Conservation (phyloP, 305 asterid genomes). For the Fraxinus floribunda region DNA sequence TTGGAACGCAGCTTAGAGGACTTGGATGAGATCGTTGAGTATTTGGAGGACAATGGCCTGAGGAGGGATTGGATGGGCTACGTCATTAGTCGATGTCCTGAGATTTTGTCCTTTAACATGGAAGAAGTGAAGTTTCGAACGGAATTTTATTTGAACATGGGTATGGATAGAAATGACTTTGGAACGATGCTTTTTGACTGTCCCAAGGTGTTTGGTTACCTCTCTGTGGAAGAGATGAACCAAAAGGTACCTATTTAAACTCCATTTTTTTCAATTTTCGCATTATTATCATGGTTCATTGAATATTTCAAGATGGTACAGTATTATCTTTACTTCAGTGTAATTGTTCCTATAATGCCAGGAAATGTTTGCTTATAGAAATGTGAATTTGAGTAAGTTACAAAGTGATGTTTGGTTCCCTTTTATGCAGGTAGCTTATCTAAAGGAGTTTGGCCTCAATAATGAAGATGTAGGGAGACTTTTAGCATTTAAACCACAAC, state of each 20-base stretch:
- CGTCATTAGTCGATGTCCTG: constrained; percentile 80
- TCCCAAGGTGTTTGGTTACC: constrained; percentile 83
- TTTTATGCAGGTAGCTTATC: constrained; percentile 58
- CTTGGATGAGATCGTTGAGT: constrained; percentile 54
- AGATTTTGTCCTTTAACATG: constrained; percentile 66
- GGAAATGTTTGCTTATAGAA: not conserved
- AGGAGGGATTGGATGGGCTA: constrained; percentile 89
- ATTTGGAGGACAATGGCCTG: constrained; percentile 69
- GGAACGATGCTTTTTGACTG: constrained; percentile 92
- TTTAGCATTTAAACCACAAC: constrained; percentile 81
- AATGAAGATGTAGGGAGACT: constrained; percentile 78
- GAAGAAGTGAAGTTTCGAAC: constrained; percentile 58
- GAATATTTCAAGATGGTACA: not conserved
- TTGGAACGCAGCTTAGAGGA: constrained; percentile 56
- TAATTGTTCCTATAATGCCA: not conserved
- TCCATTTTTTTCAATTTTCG: not conserved
- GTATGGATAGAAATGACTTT: constrained; percentile 74
- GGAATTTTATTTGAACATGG: constrained; percentile 73
- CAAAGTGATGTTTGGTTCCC: constrained; percentile 4
- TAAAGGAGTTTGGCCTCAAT: constrained; percentile 81
- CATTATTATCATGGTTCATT: not conserved
- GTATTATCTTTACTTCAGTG: not conserved
- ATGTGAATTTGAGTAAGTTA: not conserved
- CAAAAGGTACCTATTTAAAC: constrained; percentile 59
- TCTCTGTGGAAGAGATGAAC: constrained; percentile 86